phyloP scores from a whole-genome alignment of 129 eudicot species.

The Flaveria ramosissima region DNA sequence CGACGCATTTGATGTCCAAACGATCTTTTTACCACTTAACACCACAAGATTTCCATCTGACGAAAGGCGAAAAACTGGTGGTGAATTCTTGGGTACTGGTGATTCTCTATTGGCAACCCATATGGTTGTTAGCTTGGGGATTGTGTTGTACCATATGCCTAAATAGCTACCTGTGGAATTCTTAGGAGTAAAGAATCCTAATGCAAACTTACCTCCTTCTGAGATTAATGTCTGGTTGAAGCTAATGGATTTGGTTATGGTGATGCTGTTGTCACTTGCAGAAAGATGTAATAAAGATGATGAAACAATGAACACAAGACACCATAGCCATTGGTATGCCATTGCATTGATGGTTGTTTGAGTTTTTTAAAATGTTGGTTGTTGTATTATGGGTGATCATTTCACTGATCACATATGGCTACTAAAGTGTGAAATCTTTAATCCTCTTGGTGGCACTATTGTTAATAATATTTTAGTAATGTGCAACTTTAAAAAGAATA shows the following conservation, averaged over 20 bases:
- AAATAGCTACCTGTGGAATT: conserved; percentile 47
- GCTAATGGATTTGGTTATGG: conserved; percentile 35
- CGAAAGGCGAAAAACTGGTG: conserved; percentile 43
- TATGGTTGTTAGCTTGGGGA: conserved; percentile 38
- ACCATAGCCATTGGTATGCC: conserved; percentile 25
- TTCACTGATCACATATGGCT: not conserved
- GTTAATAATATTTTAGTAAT: not conserved
- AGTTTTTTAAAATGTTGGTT: not conserved
- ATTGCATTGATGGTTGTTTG: conserved; percentile 19
- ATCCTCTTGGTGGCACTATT: not conserved
- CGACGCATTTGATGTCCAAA: conserved; percentile 55
- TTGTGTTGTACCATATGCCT: conserved; percentile 54
- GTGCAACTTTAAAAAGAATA: not conserved
- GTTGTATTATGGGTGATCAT: not conserved
- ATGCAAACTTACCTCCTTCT: conserved; percentile 43
- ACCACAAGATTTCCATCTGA: conserved; percentile 52
- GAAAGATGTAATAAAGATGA: conserved; percentile 23
- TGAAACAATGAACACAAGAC: conserved; percentile 22
- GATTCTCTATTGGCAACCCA: conserved; percentile 75
- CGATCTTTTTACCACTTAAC: conserved; percentile 27
- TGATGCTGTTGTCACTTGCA: conserved; percentile 34
- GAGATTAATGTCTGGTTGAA: conserved; percentile 45
- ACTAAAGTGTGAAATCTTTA: not conserved
- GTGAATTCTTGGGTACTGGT: conserved; percentile 42
- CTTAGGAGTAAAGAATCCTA: conserved; percentile 59